Evolutionary conservation across 2,329 filamentous ascomycete genomes (phyloP), one percentile per base, ranked within the genome.

Genomic region (Fusarium nisikadoi): DNA sequence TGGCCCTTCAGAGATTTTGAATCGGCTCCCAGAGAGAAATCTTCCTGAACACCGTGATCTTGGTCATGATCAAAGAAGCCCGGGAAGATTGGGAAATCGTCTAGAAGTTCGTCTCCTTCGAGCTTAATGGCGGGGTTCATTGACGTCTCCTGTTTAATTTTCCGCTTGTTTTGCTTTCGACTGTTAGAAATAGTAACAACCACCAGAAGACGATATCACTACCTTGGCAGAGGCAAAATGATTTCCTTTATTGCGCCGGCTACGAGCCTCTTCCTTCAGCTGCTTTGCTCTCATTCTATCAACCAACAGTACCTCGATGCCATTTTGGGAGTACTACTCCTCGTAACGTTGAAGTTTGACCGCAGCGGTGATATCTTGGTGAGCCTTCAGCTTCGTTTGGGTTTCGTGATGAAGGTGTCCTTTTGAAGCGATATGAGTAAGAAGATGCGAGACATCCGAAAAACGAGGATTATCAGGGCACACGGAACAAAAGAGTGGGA

Each of bases 371-470:
- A 86, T 81, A 67, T 97, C 92, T 49, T 88, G 86, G 59, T 90
- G 87, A 61, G 91, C 89, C 63, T 89, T 89, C 73, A 97, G 89
- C 76, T 94, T 91, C 57, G 94, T 87, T 77, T 94, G 94, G 84
- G 95, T 97, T 77, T 93, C 91, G 79, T 94, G 89, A 66, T 94
- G 91, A 38, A 98, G 85, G 80, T 98, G 95, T n/a, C 93, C 92
- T 80, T 98, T 98, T 72, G 95, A 98, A 66, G 93, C 90, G 70
- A 98, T 90, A 79, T 98, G 95, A 17, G 95, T 98, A 78, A 98
- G 89, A 41, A 98, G 86, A 81, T 98, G 95, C 38, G 95, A 97
- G 47, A 94, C 86, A 81, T 98, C 95, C 62, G 94, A 97, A 83
- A 98, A 98, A 35, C 83, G 88, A 42, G 94, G 93, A 68, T 88